phyloP scores from a whole-genome alignment of 768 basidiomycete species.

The Boletus barrowsii region DNA sequence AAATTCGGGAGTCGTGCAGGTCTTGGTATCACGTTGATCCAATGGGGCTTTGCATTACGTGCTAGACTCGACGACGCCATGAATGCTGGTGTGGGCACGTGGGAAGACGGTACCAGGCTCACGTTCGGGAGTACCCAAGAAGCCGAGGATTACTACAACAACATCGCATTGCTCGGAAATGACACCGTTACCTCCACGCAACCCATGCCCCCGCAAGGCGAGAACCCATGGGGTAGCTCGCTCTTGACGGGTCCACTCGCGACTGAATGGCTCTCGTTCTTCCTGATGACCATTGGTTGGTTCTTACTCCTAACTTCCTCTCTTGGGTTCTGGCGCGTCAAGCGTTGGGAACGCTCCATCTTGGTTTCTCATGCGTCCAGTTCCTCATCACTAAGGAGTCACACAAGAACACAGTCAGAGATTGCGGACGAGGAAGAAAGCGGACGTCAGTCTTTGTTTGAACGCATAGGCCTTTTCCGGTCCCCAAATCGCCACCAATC shows the following conservation, averaged over 20 bases:
- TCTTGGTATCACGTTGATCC: slow-evolving; percentile 93
- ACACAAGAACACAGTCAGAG: slow-evolving; percentile 25
- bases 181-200: slow-evolving; percentile 18
- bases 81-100: slow-evolving; percentile 28
- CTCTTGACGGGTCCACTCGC: slow-evolving; percentile 60
- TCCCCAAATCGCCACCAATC: slow-evolving; percentile 7
- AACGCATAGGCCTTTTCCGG: slow-evolving; percentile 26
- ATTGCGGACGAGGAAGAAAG: slow-evolving; percentile 25
- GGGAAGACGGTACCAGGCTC: slow-evolving; percentile 32
- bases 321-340: slow-evolving; percentile 86
- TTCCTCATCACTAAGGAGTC: slow-evolving; percentile 35
- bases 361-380: slow-evolving; percentile 43
- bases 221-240: slow-evolving; percentile 37
- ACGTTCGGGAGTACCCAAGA: slow-evolving; percentile 44
- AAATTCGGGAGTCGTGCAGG: slow-evolving; percentile 92
- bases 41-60: slow-evolving; percentile 86
- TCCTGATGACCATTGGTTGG: slow-evolving; percentile 91
- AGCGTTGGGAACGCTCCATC: slow-evolving; percentile 82
- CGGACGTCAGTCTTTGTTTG: slow-evolving; percentile 29
- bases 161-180: slow-evolving; percentile 25
- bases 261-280: slow-evolving; percentile 92
- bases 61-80: slow-evolving; percentile 45
- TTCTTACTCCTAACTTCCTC: slow-evolving; percentile 87
- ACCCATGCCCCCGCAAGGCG: slow-evolving; percentile 3
- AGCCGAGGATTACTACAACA: slow-evolving; percentile 43